Conservation (phyloP, 208 protist species). For the Phytomonas sp. region DNA sequence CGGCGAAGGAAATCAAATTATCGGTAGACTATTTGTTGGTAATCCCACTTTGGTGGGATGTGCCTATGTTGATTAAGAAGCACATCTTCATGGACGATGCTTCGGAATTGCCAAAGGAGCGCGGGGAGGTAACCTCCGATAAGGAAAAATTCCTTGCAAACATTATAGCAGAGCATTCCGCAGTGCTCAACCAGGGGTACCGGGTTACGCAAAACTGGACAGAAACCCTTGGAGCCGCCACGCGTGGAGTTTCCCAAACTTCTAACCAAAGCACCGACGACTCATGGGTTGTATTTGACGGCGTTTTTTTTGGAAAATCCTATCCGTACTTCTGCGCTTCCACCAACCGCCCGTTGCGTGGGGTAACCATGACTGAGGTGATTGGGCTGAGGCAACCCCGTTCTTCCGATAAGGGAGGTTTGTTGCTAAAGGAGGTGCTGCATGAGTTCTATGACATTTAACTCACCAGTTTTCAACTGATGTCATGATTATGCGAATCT, state of each 20-base stretch:
- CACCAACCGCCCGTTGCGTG: conserved; percentile 67
- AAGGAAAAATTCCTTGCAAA: neutral
- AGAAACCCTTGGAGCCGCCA: conserved; percentile 29
- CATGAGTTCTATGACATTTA: conserved; percentile 30
- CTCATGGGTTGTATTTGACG: conserved; percentile 69
- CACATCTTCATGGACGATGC: conserved; percentile 31
- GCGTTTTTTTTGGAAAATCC: conserved; percentile 57
- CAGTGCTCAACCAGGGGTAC: conserved; percentile 53
- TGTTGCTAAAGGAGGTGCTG: conserved; percentile 24
- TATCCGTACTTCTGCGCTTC: conserved; percentile 82
- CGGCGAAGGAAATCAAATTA: neutral
- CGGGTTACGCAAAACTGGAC: conserved; percentile 55
- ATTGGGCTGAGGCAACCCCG: conserved; percentile 67
- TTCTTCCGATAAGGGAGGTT: neutral
- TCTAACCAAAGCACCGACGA: conserved; percentile 8
- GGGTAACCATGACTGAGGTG: conserved; percentile 78
- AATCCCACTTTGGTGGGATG: conserved; percentile 79
- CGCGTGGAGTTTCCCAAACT: conserved; percentile 17
- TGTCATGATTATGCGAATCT: neutral
- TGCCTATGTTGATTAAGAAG: conserved; percentile 60
- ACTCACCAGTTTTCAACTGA: neutral
- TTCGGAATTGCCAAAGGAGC: neutral
- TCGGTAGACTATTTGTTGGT: conserved; percentile 76
- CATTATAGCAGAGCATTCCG: conserved; percentile 34
- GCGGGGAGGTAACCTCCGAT: neutral